phyloP scores from a whole-genome alignment of 768 basidiomycete genomes.

The Auricularia heimuer region DNA sequence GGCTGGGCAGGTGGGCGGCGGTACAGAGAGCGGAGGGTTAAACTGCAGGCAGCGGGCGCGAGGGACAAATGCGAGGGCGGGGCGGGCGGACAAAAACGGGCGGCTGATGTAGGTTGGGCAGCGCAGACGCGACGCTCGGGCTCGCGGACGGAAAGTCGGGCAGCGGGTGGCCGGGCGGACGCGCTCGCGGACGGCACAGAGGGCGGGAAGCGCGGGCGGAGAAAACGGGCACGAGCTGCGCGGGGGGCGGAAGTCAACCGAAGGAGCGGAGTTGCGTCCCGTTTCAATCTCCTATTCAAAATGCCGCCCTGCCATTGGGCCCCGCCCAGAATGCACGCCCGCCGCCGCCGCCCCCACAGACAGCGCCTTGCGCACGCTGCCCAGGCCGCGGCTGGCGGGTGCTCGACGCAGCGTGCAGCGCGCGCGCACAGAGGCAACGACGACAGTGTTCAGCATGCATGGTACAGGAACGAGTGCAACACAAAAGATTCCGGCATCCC shows the following conservation, averaged over 20 bases:
- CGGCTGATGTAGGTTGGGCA: neutral
- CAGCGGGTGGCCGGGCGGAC: too few species aligned
- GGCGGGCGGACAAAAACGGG: neutral
- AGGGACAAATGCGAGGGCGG: conserved; percentile 2
- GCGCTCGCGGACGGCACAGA: too few species aligned
- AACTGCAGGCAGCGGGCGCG: conserved; percentile 2
- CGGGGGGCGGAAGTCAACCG: neutral
- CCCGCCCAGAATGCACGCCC: neutral
- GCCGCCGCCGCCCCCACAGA: too few species aligned
- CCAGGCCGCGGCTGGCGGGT: too few species aligned
- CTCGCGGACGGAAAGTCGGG: neutral
- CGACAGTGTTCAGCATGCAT: too few species aligned
- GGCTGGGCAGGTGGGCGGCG: conserved; percentile 11
- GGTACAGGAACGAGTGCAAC: too few species aligned
- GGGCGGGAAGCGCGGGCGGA: neutral
- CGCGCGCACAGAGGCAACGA: too few species aligned
- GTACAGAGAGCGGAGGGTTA: conserved; percentile 2
- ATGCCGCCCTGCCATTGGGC: neutral
- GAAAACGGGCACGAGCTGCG: neutral
- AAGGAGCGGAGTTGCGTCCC: neutral
- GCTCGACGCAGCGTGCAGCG: too few species aligned
- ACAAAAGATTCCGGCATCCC: too few species aligned
- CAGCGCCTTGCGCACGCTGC: too few species aligned
- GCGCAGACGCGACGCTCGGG: neutral
- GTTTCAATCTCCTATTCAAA: conserved; percentile 1